Evolutionary conservation across 177 flowering plant genomes (phyloP).

Genomic region (Vitis hybrid): DNA sequence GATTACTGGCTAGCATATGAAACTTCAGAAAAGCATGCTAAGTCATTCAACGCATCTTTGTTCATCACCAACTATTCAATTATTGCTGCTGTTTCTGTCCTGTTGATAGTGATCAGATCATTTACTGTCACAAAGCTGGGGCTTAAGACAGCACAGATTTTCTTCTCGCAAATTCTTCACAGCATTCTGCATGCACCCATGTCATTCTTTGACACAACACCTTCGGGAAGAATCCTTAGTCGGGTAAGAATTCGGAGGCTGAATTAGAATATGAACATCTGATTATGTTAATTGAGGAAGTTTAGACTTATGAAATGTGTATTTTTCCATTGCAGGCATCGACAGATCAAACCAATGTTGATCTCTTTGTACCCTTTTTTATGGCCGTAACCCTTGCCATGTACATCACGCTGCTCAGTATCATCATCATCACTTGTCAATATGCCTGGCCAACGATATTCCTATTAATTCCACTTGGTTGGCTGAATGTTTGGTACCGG

Average conservation of each 20-base stretch:
- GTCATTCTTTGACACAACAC: conserved; percentile 97
- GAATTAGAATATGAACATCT: not conserved
- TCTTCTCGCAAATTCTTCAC: conserved; percentile 65
- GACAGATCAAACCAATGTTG: conserved; percentile 81
- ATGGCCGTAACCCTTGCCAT: conserved; percentile 49
- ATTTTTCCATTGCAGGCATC: conserved; percentile 64
- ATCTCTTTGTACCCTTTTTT: conserved; percentile 72
- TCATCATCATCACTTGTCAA: conserved; percentile 79
- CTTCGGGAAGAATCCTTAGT: conserved; percentile 92
- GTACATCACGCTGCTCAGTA: conserved; percentile 69
- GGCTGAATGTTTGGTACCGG: conserved; percentile 88
- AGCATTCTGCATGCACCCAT: conserved; percentile 94
- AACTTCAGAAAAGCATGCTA: conserved; percentile 57
- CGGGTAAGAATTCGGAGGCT: conserved; percentile 47
- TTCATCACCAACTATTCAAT: conserved; percentile 65
- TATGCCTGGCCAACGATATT: conserved; percentile 90
- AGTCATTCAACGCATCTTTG: conserved; percentile 48
- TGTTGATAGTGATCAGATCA: conserved; percentile 47
- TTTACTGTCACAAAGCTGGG: conserved; percentile 51
- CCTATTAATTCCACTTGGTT: conserved; percentile 73
- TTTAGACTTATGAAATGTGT: not conserved
- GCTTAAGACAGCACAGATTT: conserved; percentile 77
- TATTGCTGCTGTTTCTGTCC: conserved; percentile 53
- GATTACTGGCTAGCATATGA: conserved; percentile 98
- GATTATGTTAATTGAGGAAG: no score